These are phyloP conservation scores for Eucalyptus sp. DNA, from an alignment of 345 rosid genomes.

Conservation along the genomic window DNA sequence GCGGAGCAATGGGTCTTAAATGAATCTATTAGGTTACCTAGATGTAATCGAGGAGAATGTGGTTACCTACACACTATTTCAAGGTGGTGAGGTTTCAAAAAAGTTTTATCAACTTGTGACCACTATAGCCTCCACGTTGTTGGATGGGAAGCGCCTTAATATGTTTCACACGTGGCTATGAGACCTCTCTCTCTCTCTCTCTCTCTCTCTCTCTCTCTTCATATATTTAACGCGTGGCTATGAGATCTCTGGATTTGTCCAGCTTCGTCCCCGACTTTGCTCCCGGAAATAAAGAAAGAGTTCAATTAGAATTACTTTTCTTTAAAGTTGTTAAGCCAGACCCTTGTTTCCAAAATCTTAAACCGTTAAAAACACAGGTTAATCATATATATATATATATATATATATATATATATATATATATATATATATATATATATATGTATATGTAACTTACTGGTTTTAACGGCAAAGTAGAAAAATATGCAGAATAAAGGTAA, in stretches of 20 bases:
- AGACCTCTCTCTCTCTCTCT: not conserved
- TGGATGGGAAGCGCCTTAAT: not conserved
- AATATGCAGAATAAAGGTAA: not conserved
- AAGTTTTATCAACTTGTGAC: not conserved
- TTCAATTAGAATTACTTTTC: not conserved
- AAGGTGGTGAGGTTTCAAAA: not conserved
- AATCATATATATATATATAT: no score
- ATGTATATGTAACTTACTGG: not conserved
- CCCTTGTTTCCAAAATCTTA: not conserved
- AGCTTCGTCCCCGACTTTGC: not conserved
- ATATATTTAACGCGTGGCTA: not conserved
- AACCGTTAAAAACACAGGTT: not conserved
- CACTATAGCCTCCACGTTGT: not conserved
- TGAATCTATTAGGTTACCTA: not conserved
- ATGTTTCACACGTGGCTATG: not conserved
- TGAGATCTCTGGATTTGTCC: not conserved
- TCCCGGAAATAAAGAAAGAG: not conserved
- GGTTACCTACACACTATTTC: not conserved
- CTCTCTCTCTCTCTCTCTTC: not conserved
- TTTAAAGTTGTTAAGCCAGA: not conserved
- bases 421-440: no score
- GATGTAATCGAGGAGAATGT: not conserved
- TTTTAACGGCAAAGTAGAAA: not conserved
- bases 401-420: no score
- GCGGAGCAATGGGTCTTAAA: not conserved